These are phyloP conservation scores for Zoysia japonica DNA, from an alignment of 176 grass and related monocot species.

Conservation along the genomic window DNA sequence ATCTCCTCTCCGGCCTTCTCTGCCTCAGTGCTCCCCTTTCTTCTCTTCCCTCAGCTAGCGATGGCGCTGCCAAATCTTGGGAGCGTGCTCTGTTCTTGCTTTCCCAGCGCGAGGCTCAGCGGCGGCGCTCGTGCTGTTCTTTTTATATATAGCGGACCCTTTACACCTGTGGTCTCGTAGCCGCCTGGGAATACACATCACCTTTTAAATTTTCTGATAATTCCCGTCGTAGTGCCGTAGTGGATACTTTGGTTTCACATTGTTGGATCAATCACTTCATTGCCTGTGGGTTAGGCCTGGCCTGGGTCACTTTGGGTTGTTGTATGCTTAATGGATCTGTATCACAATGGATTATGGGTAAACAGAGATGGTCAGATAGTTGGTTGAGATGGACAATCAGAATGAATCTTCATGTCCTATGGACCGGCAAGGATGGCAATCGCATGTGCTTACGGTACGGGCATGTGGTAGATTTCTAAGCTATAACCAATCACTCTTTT, in stretches of 20 bases:
- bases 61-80: neutral
- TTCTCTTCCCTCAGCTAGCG: too few species aligned
- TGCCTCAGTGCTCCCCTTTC: neutral
- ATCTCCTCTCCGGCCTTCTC: slow-evolving; percentile 17
- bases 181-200: too few species aligned
- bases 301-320: neutral
- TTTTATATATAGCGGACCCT: too few species aligned
- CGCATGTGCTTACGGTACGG: neutral
- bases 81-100: too few species aligned
- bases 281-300: neutral
- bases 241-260: neutral
- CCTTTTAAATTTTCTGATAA: too few species aligned
- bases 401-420: neutral
- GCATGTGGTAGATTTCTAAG: neutral
- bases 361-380: neutral
- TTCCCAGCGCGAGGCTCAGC: too few species aligned
- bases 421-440: neutral
- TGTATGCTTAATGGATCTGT: neutral
- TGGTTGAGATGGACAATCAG: neutral
- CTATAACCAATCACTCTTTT: neutral
- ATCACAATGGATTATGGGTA: neutral
- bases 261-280: neutral
- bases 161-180: neutral
- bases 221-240: too few species aligned
- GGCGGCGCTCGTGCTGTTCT: too few species aligned